phyloP scores from a whole-genome alignment of 768 basidiomycete genomes.

The Hydnomerulius pinastri region DNA sequence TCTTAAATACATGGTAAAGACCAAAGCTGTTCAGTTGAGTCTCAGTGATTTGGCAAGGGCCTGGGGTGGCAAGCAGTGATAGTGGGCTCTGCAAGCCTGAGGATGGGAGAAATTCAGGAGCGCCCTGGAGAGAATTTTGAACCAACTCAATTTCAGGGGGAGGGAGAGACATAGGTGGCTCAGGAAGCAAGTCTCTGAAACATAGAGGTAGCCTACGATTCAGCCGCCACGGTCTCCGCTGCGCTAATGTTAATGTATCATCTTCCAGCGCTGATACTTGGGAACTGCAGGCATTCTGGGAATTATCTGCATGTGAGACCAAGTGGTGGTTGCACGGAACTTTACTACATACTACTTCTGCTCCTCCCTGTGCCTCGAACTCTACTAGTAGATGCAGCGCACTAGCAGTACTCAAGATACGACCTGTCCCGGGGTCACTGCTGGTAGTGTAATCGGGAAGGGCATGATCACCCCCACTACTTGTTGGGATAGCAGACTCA shows the following conservation, averaged over 20 bases:
- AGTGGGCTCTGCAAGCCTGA: no score
- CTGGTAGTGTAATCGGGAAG: no score
- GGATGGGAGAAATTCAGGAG: background rate
- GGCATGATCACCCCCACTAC: background rate
- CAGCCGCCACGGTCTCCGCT: background rate
- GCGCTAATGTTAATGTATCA: background rate
- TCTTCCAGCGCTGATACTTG: no score
- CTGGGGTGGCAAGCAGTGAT: background rate
- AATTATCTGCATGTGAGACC: no score
- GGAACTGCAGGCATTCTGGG: no score
- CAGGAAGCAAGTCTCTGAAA: slow-evolving; percentile 5
- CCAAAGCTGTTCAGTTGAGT: slow-evolving; percentile 5
- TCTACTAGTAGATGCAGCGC: no score
- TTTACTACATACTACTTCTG: no score
- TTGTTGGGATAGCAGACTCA: background rate
- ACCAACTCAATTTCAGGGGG: background rate
- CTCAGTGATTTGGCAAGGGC: background rate
- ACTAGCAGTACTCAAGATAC: no score
- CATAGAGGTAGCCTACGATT: background rate
- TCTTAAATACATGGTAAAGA: background rate
- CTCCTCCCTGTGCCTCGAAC: no score
- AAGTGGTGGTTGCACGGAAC: background rate
- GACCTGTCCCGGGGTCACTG: no score
- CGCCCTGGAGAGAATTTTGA: background rate
- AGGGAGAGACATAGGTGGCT: background rate